phyloP scores from a whole-genome alignment of 2,329 filamentous ascomycete species.

The Hypoxylon sp. region DNA sequence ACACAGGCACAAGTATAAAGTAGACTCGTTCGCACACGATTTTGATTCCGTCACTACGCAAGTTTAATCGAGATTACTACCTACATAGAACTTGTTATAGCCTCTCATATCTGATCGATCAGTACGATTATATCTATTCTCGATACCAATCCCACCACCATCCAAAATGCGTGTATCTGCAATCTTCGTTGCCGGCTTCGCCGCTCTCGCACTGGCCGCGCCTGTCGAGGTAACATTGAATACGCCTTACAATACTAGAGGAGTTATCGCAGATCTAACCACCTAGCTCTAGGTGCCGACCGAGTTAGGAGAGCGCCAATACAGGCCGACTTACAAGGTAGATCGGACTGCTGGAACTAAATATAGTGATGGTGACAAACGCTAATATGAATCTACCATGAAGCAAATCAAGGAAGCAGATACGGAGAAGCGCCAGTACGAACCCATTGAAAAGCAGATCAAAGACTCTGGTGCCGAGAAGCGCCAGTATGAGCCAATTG shows the following conservation, averaged over 20 bases:
- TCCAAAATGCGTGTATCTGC: conserved; percentile 35
- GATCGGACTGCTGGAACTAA: background rate
- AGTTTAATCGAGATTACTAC: background rate
- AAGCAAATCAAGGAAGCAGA: background rate
- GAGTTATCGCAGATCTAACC: conserved; percentile 8
- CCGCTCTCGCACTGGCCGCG: conserved; percentile 33
- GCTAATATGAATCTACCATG: conserved; percentile 4
- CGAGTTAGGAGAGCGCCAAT: conserved; percentile 21
- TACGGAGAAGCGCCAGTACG: conserved; percentile 13
- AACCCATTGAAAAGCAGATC: conserved; percentile 10
- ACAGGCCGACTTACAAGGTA: conserved; percentile 5
- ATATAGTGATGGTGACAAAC: background rate
- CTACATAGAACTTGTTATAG: background rate
- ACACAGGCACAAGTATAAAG: conserved; percentile 1
- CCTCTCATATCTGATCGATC: background rate
- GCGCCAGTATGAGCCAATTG: conserved; percentile 1
- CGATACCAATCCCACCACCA: background rate
- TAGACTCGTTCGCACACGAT: background rate
- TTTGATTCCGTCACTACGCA: background rate
- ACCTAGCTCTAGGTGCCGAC: conserved; percentile 3
- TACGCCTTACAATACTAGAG: background rate
- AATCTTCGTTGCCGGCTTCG: conserved; percentile 29
- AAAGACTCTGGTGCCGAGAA: background rate
- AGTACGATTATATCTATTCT: background rate
- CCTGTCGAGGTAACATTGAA: conserved; percentile 30